Percentiles rank a stretch among this genome's conserved stretches.
These are phyloP conservation scores for Aphanomyces stellatus DNA, from an alignment of 352 stramenopile species.

Conservation along the genomic window DNA sequence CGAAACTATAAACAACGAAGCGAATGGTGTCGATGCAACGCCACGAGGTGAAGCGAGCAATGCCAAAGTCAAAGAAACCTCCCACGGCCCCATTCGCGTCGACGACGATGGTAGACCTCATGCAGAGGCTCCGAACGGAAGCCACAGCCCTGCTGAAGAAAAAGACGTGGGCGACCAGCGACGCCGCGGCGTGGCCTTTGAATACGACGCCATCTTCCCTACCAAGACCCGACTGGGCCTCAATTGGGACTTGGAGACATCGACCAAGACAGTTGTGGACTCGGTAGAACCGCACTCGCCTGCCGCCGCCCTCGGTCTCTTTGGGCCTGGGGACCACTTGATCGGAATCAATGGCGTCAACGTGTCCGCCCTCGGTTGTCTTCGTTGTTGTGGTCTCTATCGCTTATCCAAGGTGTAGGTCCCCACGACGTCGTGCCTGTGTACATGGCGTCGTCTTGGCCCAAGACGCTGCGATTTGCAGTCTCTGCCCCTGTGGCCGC, in stretches of 20 bases:
- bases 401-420: neutral
- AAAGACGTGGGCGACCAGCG: neutral
- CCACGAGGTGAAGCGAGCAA: no score
- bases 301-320: neutral
- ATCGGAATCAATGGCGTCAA: neutral
- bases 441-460: neutral
- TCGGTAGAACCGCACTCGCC: slow-evolving; percentile 7
- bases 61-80: no score
- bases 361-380: neutral
- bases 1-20: no score
- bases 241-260: neutral
- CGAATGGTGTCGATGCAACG: no score
- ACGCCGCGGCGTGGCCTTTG: neutral
- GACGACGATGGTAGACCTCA: no score
- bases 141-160: no score
- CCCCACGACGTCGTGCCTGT: neutral
- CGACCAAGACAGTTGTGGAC: neutral
- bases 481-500: neutral
- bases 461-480: neutral
- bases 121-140: no score
- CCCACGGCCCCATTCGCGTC: no score
- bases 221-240: slow-evolving; percentile 7
- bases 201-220: neutral
- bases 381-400: neutral
- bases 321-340: slow-evolving; percentile 4